Conservation (phyloP, 495 filamentous ascomycete genomes). For the Aspergillus egyptiacus region DNA sequence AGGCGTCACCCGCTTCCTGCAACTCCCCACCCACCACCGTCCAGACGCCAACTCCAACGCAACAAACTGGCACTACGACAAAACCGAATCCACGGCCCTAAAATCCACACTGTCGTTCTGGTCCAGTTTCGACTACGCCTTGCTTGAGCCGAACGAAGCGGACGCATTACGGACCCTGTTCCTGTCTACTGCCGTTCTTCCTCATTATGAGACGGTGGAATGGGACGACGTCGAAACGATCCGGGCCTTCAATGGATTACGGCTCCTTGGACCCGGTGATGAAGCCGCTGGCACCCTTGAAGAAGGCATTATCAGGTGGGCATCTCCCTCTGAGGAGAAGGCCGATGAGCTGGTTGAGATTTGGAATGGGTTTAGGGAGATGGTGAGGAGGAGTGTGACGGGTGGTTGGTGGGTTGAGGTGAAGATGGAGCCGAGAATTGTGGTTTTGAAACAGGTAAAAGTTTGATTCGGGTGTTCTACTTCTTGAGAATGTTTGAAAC, state of each 20-base stretch:
- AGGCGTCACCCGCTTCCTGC: slow-evolving; percentile 81
- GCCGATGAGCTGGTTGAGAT: slow-evolving; percentile 1
- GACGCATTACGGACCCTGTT: slow-evolving; percentile 17
- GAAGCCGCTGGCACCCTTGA: slow-evolving; percentile 28
- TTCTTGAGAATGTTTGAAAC: neutral
- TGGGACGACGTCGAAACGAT: slow-evolving; percentile 71
- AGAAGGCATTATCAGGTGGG: slow-evolving; percentile 21
- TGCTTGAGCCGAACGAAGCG: slow-evolving; percentile 58
- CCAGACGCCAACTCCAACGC: neutral
- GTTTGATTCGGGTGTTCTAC: neutral
- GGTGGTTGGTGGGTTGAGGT: slow-evolving; percentile 42
- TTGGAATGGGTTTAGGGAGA: slow-evolving; percentile 22
- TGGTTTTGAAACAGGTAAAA: slow-evolving; percentile 27
- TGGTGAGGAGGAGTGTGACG: slow-evolving; percentile 19
- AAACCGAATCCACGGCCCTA: slow-evolving; percentile 41
- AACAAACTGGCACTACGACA: slow-evolving; percentile 49
- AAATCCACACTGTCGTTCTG: slow-evolving; percentile 67
- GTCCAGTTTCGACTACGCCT: slow-evolving; percentile 72
- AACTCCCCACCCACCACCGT: slow-evolving; percentile 23
- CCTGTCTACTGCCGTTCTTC: slow-evolving; percentile 27
- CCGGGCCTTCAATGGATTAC: slow-evolving; percentile 64
- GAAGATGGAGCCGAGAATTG: slow-evolving; percentile 36
- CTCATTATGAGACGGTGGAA: slow-evolving; percentile 29
- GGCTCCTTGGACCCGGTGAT: slow-evolving; percentile 53
- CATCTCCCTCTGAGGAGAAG: slow-evolving; percentile 15